These are phyloP conservation scores for Warburgia ugandensis DNA, from an alignment of 164 flowering plant genomes.

Conservation along the genomic window DNA sequence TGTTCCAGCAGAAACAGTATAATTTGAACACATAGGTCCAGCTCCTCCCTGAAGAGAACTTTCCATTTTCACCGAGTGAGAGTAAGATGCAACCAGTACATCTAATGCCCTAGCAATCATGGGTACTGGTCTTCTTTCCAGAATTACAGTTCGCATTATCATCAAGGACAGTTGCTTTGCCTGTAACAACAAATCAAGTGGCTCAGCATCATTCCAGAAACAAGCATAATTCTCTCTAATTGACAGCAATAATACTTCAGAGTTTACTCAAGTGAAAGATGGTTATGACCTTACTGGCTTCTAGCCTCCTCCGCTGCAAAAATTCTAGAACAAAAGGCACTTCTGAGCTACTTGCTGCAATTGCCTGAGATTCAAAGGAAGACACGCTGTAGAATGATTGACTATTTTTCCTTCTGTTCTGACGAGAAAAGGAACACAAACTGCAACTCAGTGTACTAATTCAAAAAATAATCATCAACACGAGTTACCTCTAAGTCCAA, in stretches of 20 bases:
- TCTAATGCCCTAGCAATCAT: constrained; percentile 71
- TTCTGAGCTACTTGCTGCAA: constrained; percentile 94
- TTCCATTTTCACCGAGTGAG: constrained; percentile 50
- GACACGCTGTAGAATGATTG: not conserved
- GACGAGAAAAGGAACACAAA: not conserved
- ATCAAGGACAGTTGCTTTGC: constrained; percentile 76
- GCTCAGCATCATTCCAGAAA: constrained; percentile 3
- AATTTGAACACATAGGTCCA: not conserved
- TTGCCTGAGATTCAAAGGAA: constrained; percentile 51
- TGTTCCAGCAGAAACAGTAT: constrained; percentile 5
- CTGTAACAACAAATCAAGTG: constrained; percentile 34
- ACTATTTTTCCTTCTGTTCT: not conserved
- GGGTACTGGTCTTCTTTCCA: constrained; percentile 74
- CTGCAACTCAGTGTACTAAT: not conserved
- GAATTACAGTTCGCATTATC: constrained; percentile 48
- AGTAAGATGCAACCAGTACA: constrained; percentile 55
- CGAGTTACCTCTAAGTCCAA: constrained; percentile 76
- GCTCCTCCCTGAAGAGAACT: constrained; percentile 31
- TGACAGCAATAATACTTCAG: no score
- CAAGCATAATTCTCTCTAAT: not conserved
- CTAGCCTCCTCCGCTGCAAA: constrained; percentile 77
- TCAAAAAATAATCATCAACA: not conserved
- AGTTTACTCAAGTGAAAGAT: not conserved
- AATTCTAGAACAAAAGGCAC: constrained; percentile 72
- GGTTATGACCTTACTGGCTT: constrained; percentile 53